phyloP scores from a whole-genome alignment of 495 filamentous ascomycete species.

The Penicillium manginii region DNA sequence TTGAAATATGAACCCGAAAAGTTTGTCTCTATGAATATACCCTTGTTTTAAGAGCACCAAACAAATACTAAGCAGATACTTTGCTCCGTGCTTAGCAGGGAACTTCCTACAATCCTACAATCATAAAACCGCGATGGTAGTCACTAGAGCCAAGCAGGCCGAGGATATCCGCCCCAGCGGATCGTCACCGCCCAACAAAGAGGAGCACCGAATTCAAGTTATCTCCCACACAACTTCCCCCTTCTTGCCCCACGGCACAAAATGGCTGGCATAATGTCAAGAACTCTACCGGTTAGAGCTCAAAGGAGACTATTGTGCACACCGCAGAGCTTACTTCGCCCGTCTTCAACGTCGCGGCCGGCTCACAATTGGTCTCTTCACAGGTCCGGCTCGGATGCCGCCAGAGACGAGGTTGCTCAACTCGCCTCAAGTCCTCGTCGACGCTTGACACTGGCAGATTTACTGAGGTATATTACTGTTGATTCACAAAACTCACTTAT shows the following conservation, averaged over 20 bases:
- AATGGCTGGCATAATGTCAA: conserved; percentile 15
- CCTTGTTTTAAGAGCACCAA: too few relatives aligned
- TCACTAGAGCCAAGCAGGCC: too few relatives aligned
- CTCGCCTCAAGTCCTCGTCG: conserved; percentile 81
- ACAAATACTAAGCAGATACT: too few relatives aligned
- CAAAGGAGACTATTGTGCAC: background rate
- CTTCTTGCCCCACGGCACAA: conserved; percentile 2
- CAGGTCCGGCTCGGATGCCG: conserved; percentile 42
- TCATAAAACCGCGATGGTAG: too few relatives aligned
- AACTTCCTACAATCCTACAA: too few relatives aligned
- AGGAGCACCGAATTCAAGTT: conserved; percentile 3
- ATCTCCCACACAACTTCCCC: conserved; percentile 8
- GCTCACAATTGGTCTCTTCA: conserved; percentile 23
- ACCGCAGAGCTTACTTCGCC: conserved; percentile 6
- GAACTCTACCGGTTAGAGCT: conserved; percentile 10
- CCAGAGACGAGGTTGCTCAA: conserved; percentile 73
- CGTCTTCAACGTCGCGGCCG: conserved; percentile 22
- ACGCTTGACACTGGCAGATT: conserved; percentile 80
- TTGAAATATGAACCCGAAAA: too few relatives aligned
- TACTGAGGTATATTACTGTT: conserved; percentile 70
- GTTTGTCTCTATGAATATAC: too few relatives aligned
- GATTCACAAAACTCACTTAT: background rate
- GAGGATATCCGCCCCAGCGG: conserved; percentile 18
- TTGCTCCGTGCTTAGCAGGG: too few relatives aligned
- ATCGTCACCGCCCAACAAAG: conserved; percentile 19